phyloP scores from a whole-genome alignment of 176 grass and related monocot genomes.

The Zizania latifolia region DNA sequence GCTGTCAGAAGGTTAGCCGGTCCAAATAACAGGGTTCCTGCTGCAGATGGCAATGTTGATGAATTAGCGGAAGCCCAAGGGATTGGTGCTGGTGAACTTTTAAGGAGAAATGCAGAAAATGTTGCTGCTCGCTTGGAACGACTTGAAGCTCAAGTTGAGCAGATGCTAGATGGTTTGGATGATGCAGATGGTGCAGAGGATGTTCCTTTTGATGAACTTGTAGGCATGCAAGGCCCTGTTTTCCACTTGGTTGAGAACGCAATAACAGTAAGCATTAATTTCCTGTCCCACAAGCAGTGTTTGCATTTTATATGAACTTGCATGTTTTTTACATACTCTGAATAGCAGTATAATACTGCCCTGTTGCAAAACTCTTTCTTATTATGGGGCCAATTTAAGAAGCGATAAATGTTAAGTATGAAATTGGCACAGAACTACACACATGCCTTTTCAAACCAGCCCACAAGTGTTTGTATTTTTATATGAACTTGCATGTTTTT shows the following conservation, averaged over 20 bases:
- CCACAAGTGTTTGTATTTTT: too few species aligned
- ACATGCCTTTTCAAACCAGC: background rate
- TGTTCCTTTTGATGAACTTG: conserved; percentile 96
- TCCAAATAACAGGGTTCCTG: conserved; percentile 62
- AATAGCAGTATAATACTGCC: background rate
- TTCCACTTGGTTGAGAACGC: conserved; percentile 99
- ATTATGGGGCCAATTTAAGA: background rate
- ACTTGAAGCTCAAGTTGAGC: conserved; percentile 96
- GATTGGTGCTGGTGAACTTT: conserved; percentile 72
- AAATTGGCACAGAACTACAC: background rate
- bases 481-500: too few species aligned
- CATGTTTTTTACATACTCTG: background rate
- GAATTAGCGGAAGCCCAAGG: conserved; percentile 71
- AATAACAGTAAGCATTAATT: conserved; percentile 69
- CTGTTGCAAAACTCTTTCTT: background rate
- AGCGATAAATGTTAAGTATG: background rate
- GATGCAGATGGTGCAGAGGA: conserved; percentile 98
- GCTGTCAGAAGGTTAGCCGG: conserved; percentile 86
- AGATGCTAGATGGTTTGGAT: conserved; percentile 98
- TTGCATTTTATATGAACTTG: background rate
- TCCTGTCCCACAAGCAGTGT: background rate
- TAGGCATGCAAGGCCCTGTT: conserved; percentile 98
- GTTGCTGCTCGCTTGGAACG: conserved; percentile 93
- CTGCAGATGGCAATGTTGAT: conserved; percentile 62
- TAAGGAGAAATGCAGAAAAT: conserved; percentile 97